These are phyloP conservation scores for Entomophthora muscae DNA, from an alignment of 371 early-diverging fungal genomes.

Conservation along the genomic window DNA sequence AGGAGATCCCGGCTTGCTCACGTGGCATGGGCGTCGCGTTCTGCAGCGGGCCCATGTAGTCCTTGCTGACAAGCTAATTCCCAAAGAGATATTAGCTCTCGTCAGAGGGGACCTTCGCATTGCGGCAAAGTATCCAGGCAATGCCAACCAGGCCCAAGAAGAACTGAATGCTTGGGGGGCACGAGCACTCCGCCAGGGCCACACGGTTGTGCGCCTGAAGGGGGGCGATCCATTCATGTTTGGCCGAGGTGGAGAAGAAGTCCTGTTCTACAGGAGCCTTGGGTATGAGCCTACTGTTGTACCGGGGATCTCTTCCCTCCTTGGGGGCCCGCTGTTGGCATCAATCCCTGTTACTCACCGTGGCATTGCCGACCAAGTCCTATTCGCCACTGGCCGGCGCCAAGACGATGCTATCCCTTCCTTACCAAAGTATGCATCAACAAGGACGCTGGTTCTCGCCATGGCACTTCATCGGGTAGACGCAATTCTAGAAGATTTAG, in stretches of 20 bases:
- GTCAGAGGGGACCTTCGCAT: conserved; percentile 33
- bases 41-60: conserved; percentile 59
- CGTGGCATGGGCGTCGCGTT: conserved; percentile 46
- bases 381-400: conserved; percentile 64
- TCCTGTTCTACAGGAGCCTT: conserved; percentile 44
- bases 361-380: conserved; percentile 65
- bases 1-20: conserved; percentile 65
- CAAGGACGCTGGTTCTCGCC: conserved; percentile 51
- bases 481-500: conserved; percentile 32
- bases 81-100: conserved; percentile 39
- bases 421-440: conserved; percentile 37
- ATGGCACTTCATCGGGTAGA: conserved; percentile 63
- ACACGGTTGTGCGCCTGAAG: conserved; percentile 68
- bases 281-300: conserved; percentile 48
- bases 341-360: conserved; percentile 81
- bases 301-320: conserved; percentile 65
- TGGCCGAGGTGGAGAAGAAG: conserved; percentile 85
- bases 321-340: conserved; percentile 53
- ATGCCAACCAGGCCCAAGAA: conserved; percentile 60
- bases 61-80: conserved; percentile 67
- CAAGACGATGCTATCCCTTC: conserved; percentile 54
- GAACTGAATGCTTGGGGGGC: conserved; percentile 52
- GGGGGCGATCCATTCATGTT: conserved; percentile 84
- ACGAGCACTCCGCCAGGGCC: conserved; percentile 37
- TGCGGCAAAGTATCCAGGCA: conserved; percentile 55